Base-by-base conservation (phyloP, 192 early-diverging fungal species). In the Coemansia sp. region DNA sequence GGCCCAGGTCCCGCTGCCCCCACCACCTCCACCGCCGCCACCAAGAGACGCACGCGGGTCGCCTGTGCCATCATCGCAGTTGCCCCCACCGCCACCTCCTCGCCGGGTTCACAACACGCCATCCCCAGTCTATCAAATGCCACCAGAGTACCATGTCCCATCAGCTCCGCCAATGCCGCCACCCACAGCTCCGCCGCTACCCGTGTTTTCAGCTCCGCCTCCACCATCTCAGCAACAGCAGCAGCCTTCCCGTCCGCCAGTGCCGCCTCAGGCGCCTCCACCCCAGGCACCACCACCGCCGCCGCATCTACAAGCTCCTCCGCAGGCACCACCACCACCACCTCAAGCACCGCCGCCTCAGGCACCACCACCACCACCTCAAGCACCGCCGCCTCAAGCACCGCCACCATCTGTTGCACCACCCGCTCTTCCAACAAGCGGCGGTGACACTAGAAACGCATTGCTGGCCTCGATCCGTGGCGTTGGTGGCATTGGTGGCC, bases 381-480 rank as follows among this genome's bases (percentile, higher is more conserved):
- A 67, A 16, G 37, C 44, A 7, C 64, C 66, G 3, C 37, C 74
- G 11, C 28, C 73, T 35, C 28, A 62, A 37, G 60, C 59, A 23
- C 46, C 66, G 2, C 50, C 61, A 11, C 35, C 64, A 26, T 46
- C 66, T 19, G 39, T 26, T 44, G 49, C 62, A 0, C 68, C 66
- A 3, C 66, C 64, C 21, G 33, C 75, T 26, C 55, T 32, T 17
- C 55, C 71, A n/a, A 28, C 72, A 46, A 60, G 14, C 21, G 78
- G 70, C 7, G 71, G 76, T 13, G 74, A 76, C 39, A 39, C 67
- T 19, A 50, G 81, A 40, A 66, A 43, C 30, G 67, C 63, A 17
- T 77, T 84, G 57, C 60, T 84, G 44, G 77, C 66, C 10, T 77
- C 81, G 10, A 84, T 84, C 35, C 76, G 81, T 21, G 77, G 70